These are phyloP conservation scores for Aspergillus hancockii DNA, from an alignment of 495 filamentous ascomycete species.

Conservation along the genomic window DNA sequence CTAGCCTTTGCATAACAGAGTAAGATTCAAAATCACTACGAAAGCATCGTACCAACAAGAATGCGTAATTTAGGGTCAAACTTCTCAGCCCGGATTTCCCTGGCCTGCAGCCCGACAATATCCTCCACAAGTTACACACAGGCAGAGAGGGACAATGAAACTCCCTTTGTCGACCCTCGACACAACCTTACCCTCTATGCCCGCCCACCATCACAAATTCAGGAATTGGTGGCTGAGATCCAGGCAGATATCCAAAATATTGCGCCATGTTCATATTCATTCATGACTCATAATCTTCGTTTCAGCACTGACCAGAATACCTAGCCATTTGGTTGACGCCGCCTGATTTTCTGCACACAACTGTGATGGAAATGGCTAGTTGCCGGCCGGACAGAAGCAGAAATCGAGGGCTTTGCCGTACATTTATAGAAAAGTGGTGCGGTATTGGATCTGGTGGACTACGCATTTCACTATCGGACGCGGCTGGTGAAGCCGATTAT, in stretches of 20 bases:
- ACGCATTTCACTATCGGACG: conserved; percentile 61
- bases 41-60: conserved; percentile 72
- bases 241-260: conserved; percentile 63
- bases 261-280: conserved; percentile 60
- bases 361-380: conserved; percentile 78
- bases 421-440: conserved; percentile 48
- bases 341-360: conserved; percentile 74
- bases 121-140: conserved; percentile 61
- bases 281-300: neutral
- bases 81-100: conserved; percentile 68
- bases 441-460: conserved; percentile 57
- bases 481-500: conserved; percentile 80
- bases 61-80: conserved; percentile 66
- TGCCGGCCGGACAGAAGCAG: conserved; percentile 60
- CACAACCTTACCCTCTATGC: conserved; percentile 88
- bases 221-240: conserved; percentile 63
- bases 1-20: conserved; percentile 41
- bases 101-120: conserved; percentile 73
- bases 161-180: conserved; percentile 64
- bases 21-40: conserved; percentile 71
- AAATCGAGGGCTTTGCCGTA: conserved; percentile 61
- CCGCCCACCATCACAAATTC: conserved; percentile 70
- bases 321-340: conserved; percentile 78
- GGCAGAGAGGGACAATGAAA: conserved; percentile 52
- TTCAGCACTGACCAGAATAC: neutral